Base-by-base conservation (phyloP, 2,329 filamentous ascomycete genomes). In the Apiospora rasikravindrae region DNA sequence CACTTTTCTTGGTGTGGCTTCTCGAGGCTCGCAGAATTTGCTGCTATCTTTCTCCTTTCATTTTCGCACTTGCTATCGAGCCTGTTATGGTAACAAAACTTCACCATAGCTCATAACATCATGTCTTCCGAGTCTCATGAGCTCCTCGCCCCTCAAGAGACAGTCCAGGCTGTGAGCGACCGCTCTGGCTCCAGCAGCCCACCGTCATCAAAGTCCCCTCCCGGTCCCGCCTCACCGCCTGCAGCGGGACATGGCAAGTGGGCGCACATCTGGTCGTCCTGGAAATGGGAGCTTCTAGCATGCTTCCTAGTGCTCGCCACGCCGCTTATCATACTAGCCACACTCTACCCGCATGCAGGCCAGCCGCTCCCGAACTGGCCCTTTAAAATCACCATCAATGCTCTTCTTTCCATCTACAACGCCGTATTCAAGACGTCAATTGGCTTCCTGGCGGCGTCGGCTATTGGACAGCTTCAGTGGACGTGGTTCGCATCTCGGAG, bases 401-500 rank as follows among this genome's bases (percentile, higher is more conserved):
- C 73, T 22, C 70, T 74, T 22, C 49, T 74, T 19, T 73, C 71
- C 26, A 57, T 74, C 14, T 73, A 71, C 42, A 53, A 64, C 24
- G 47, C 73, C 29, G 19, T 68, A 26, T 70, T 74, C 44, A 73
- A 70, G 42, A 69, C 72, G 14, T 70, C 64, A 24, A 61, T 70
- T 33, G 5, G 70, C 19, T 47, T 61, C 53, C 71, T 14, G 44
- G 33, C 67, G 22, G n/a, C 70, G 7, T 70, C 73, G 37, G 70
- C 70, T 11, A 69, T 73, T 24, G 49, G 47, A 8, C 72, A 74
- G 47, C 73, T 74, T 24, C 71, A 73, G 26, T 73, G 71, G 72
- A 51, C 57, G 19, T 73, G 72, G 73, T 72, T 74, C 49, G 67
- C 70, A 26, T 51, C 53, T 37, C 53, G 19, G 7, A 53, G 26